These are phyloP conservation scores for Diplosphaera chodatii DNA, from an alignment of 139 green algal genomes.

Conservation along the genomic window DNA sequence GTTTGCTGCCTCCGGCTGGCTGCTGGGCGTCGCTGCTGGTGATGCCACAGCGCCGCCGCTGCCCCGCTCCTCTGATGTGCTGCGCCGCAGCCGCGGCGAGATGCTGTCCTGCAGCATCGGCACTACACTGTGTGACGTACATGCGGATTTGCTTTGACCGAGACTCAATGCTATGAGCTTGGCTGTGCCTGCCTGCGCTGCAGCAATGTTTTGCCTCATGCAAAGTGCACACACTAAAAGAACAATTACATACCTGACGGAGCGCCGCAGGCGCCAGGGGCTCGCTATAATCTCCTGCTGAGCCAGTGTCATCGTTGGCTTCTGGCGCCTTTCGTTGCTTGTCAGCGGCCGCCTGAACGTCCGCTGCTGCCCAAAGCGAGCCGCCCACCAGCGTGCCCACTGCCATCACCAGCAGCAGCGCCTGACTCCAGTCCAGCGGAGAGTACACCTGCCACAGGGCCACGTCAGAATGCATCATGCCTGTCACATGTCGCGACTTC, in stretches of 20 bases:
- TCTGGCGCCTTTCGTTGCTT: neutral
- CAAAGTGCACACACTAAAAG: no score
- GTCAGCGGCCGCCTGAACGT: neutral
- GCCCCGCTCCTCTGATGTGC: neutral
- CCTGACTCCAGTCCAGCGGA: conserved; percentile 36
- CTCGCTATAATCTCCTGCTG: neutral
- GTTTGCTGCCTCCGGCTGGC: neutral
- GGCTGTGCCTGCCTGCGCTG: no score
- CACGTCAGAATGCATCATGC: no score
- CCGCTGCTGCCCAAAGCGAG: conserved; percentile 40
- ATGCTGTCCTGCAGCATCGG: neutral
- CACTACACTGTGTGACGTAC: neutral
- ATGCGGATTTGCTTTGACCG: no score
- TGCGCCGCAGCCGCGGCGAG: neutral
- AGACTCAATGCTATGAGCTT: no score
- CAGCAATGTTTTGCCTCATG: no score
- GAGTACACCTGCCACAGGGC: conserved; percentile 3
- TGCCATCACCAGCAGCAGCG: conserved; percentile 62
- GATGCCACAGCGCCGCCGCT: no score
- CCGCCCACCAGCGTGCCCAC: conserved; percentile 46
- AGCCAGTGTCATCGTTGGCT: no score
- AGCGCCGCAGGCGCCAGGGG: neutral
- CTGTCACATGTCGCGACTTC: no score
- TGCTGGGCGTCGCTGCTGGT: no score
- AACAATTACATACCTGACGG: no score